Evolutionary conservation across 2,329 filamentous ascomycete genomes (phyloP).

Genomic region (Xylaria sp.): DNA sequence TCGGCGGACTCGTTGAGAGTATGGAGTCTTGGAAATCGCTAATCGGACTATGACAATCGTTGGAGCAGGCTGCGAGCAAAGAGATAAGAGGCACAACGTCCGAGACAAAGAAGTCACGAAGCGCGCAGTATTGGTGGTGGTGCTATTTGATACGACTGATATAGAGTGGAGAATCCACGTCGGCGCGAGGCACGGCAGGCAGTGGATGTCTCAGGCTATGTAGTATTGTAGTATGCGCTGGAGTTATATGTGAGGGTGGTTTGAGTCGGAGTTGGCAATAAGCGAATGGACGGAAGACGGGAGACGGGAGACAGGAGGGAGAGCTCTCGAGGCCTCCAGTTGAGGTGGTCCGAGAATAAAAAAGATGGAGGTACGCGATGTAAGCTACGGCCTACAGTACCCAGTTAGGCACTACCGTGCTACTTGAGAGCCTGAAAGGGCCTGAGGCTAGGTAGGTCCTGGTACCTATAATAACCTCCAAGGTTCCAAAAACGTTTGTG

Average conservation of each 20-base stretch:
- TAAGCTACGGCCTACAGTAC: not conserved
- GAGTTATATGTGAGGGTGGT: not conserved
- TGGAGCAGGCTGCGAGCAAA: conserved; percentile 14
- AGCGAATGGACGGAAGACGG: conserved; percentile 10
- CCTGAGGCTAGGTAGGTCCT: not conserved
- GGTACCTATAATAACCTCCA: not conserved
- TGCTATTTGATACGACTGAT: conserved; percentile 15
- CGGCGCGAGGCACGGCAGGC: conserved; percentile 11
- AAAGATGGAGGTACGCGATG: conserved; percentile 6
- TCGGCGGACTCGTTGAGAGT: conserved; percentile 3
- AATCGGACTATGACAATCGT: conserved; percentile 9
- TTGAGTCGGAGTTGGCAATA: conserved; percentile 1
- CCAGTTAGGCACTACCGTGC: not conserved
- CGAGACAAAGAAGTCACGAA: conserved; percentile 22
- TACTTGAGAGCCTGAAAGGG: not conserved
- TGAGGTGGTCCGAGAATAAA: conserved; percentile 2
- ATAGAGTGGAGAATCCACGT: conserved; percentile 28
- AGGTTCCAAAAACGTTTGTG: too few relatives aligned
- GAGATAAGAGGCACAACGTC: conserved; percentile 26
- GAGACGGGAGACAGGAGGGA: not conserved
- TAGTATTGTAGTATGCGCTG: not conserved
- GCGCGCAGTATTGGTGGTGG: not conserved
- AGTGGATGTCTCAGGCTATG: conserved; percentile 24
- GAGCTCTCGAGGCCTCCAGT: conserved; percentile 8
- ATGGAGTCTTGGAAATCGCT: conserved; percentile 4